Base-by-base conservation (phyloP, 2,329 filamentous ascomycete genomes). In the Trichoderma arundinaceum region DNA sequence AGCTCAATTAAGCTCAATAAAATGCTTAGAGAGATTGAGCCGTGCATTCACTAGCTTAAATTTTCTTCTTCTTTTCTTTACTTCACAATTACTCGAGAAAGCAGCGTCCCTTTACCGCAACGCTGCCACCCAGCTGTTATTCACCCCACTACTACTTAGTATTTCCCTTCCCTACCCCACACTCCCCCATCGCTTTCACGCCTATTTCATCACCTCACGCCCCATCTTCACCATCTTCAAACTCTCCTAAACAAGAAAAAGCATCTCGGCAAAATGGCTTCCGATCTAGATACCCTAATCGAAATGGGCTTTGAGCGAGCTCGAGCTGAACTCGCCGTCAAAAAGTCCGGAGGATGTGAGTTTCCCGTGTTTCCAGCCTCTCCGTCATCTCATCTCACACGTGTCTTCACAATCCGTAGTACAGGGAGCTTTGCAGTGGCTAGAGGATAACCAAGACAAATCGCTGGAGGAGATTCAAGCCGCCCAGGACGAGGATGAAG, bases 371-470 rank as follows among this genome's bases (percentile, higher is more conserved):
- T 33, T 56, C 38, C 41, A 58, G 52, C 48, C 33, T 58, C 39
- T 57, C 22, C 19, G 43, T 8, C 28, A 19, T 12, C 32, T 49
- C 44, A 39, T 63, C 53, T 60, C 56, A 66, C 66, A 66, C 49
- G 59, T 57, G 69, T 58, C 56, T 38, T 38, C 44, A n/a, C 35
- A 49, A 38, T 13, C 35, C 64, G 64, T 68, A 94, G 92, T 97
- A 53, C 90, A 95, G 76, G 90, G 89, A 71, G 95, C 95, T 60
- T 86, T 99, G 66, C 92, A 97, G 80, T 99, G 95, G 95, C 86
- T 99, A 1, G 94, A 96, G 76, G 87, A 91, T 72, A 96, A 96
- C 75, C 89, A 96, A 76, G 92, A 97, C 77, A 96, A 91, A 72
- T 84, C 91, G 1, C 76, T 97, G 48, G 93, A 97, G 43, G 90